Evolutionary conservation across 1,139 yeast genomes (phyloP).

Genomic region (Groenewaldozyma sp.): DNA sequence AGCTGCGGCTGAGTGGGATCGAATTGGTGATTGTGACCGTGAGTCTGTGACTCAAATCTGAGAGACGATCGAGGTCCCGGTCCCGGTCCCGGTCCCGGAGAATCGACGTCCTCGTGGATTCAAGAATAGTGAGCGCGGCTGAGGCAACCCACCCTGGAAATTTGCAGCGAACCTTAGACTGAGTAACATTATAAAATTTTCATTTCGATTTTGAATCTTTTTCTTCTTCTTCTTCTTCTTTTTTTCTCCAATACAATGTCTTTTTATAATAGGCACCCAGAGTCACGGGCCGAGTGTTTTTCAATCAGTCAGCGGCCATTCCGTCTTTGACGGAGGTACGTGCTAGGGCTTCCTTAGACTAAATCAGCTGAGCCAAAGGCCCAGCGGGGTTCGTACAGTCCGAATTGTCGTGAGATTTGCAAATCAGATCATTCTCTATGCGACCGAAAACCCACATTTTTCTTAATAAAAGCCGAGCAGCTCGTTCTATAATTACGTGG

Average conservation of each 20-base stretch:
- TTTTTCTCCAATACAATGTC: slow-evolving; percentile 11
- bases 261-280: slow-evolving; percentile 15
- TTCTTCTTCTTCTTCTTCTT: slow-evolving; percentile 1
- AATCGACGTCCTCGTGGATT: no score
- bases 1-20: no score
- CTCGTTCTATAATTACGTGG: not conserved
- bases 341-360: slow-evolving; percentile 14
- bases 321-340: slow-evolving; percentile 13
- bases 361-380: not conserved
- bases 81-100: no score
- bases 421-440: slow-evolving; percentile 9
- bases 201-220: no score
- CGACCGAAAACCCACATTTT: slow-evolving; percentile 19
- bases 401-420: slow-evolving; percentile 13
- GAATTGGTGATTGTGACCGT: no score
- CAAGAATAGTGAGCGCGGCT: no score
- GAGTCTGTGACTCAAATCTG: no score
- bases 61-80: no score
- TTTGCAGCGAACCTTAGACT: no score
- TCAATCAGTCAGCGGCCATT: slow-evolving; percentile 12
- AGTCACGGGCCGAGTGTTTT: slow-evolving; percentile 15
- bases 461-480: not conserved
- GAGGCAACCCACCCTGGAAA: no score
- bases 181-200: no score
- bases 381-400: slow-evolving; percentile 15